Percentiles rank a stretch among this genome's conserved stretches.
These are phyloP conservation scores for Setaria italica DNA, from an alignment of 202 grass and related monocot genomes.

Conservation along the genomic window DNA sequence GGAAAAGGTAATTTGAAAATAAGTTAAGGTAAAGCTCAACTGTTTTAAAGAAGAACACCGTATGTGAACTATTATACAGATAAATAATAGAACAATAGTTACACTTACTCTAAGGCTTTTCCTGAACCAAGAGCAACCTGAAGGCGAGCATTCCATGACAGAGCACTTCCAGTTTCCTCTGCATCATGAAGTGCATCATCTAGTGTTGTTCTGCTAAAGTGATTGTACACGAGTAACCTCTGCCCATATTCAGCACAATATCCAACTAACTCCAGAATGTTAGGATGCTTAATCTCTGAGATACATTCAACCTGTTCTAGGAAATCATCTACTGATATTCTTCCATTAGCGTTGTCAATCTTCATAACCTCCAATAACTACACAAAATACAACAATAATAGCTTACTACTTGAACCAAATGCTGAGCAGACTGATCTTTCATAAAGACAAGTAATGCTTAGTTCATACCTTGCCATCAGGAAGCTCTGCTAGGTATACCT, in stretches of 20 bases:
- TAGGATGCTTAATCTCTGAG: constrained; percentile 73
- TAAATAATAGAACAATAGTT: constrained; percentile 14
- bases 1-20: constrained; percentile 39
- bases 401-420: constrained; percentile 30
- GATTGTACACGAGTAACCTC: constrained; percentile 79
- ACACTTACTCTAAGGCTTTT: constrained; percentile 90
- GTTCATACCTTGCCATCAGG: constrained; percentile 75
- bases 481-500: constrained; percentile 81
- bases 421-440: constrained; percentile 4
- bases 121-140: constrained; percentile 83
- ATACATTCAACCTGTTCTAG: constrained; percentile 58
- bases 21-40: neutral
- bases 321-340: constrained; percentile 82
- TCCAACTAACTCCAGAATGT: constrained; percentile 81
- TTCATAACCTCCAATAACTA: constrained; percentile 90
- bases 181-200: constrained; percentile 77
- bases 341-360: constrained; percentile 76
- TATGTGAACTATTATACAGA: constrained; percentile 1
- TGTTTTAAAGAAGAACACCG: constrained; percentile 6
- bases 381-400: constrained; percentile 40
- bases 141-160: constrained; percentile 81
- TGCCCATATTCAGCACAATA: constrained; percentile 94
- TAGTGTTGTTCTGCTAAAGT: constrained; percentile 81
- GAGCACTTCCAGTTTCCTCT: constrained; percentile 49
- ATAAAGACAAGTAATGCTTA: constrained; percentile 32